These are phyloP conservation scores for Mycosphaerella sp. DNA, from an alignment of 2,329 filamentous ascomycete genomes.

Conservation along the genomic window DNA sequence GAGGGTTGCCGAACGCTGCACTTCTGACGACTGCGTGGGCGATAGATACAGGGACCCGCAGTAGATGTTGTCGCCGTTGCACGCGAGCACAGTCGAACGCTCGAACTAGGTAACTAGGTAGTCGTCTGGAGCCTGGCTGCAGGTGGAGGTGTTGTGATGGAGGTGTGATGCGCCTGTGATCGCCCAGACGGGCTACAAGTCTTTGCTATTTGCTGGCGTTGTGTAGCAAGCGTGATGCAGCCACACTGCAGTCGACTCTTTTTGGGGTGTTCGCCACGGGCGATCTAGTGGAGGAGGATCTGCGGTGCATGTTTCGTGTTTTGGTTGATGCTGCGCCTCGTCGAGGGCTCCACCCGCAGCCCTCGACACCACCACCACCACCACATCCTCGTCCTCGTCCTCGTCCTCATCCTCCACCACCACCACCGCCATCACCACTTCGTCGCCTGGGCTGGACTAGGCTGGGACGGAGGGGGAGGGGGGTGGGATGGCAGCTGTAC, in stretches of 20 bases:
- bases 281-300: constrained; percentile 1
- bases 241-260: constrained; percentile 8
- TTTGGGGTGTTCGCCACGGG: constrained; percentile 2
- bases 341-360: not conserved
- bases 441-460: too few relatives aligned
- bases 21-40: not conserved
- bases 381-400: too few relatives aligned
- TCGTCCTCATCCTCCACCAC: too few relatives aligned
- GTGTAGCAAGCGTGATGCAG: constrained; percentile 4
- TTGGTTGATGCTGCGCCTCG: not conserved
- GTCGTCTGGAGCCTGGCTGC: not conserved
- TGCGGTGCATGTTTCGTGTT: constrained; percentile 1
- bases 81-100: not conserved
- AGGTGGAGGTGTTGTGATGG: not conserved
- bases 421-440: too few relatives aligned
- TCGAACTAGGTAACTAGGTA: too few relatives aligned
- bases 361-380: not conserved
- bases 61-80: not conserved
- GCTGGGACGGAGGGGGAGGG: too few relatives aligned
- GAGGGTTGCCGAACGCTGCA: not conserved
- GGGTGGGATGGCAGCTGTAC: too few relatives aligned
- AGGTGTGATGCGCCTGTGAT: not conserved
- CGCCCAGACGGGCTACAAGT: not conserved
- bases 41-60: not conserved
- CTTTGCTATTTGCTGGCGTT: constrained; percentile 2